phyloP scores from a whole-genome alignment of 805 yeast genomes.

The Scheffersomyces amazonensis region DNA sequence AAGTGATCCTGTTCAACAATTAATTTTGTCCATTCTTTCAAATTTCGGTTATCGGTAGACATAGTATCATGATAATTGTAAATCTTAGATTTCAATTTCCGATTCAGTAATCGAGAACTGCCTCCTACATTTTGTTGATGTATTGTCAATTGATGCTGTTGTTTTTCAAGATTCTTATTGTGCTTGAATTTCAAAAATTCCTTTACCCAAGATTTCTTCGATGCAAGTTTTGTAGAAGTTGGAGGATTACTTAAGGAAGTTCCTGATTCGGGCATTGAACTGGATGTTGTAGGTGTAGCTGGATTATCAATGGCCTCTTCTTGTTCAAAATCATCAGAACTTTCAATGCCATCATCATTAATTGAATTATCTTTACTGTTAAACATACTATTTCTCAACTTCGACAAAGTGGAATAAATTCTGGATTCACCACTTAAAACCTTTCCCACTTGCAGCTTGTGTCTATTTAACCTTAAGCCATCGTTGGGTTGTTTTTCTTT shows the following conservation, averaged over 20 bases:
- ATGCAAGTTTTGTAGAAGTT: conserved; percentile 4
- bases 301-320: neutral
- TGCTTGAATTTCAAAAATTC: conserved; percentile 18
- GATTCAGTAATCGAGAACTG: neutral
- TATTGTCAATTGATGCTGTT: neutral
- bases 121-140: neutral
- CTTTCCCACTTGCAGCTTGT: neutral
- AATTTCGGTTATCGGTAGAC: conserved; percentile 13
- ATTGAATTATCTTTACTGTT: neutral
- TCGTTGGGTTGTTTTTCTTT: no score
- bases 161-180: conserved; percentile 1
- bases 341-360: neutral
- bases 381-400: neutral
- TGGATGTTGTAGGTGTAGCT: neutral
- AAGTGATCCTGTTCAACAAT: conserved; percentile 4
- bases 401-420: neutral
- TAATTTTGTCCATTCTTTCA: conserved; percentile 13
- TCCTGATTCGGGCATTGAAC: no score
- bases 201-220: conserved; percentile 21
- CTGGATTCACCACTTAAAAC: neutral
- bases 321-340: neutral
- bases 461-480: no score
- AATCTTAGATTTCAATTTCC: conserved; percentile 15
- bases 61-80: conserved; percentile 16
- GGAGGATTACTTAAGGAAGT: neutral